Base-by-base conservation (phyloP, 2,329 filamentous ascomycete genomes). In the Microascus cirrosus region DNA sequence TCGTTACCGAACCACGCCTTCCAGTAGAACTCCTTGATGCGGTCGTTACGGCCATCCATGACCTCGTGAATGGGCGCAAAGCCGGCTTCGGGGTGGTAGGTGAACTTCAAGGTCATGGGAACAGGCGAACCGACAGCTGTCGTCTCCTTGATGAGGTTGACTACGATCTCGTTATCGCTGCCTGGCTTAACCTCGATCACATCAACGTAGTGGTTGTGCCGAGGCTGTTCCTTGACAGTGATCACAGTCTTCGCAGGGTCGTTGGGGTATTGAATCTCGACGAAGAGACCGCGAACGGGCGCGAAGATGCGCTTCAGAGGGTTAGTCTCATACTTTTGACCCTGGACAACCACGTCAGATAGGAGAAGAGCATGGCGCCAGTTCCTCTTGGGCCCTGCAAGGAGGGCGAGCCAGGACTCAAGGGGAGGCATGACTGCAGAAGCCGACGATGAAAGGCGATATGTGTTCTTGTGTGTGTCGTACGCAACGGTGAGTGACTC, bases 11-110 rank as follows among this genome's bases (percentile, higher is more conserved):
- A 99, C 94, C 94, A 99, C 63, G 95, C 86, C 65, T 86, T 86
- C 85, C 95, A 99, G 80, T 99, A 99, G 72, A 99, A 99, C 73
- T 96, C 90, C 79, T 99, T 99, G 79, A 99, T 97, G 63, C 90
- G 89, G 69, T 99, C 93, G 70, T 99, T 99, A 68, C 94, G 90
- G 58, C 84, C 87, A 39, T 91, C 83, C 94, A 99, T 99, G 62
- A 97, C 88, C 73, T 99, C 94, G 61, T 87, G 87, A 64, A 99
- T 96, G 20, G 94, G 94, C n/a, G 95, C 93, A 69, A 96, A 99
- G 34, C 94, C 94, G 59, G 90, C 87, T 73, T 97, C 93, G 1
- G 94, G 94, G 69, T 92, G 89, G 74, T 99, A 99, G 5, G 83
- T 90, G 77, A 97, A 97, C 69, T 86, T 84, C 63, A 99, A 84